These are phyloP conservation scores for Coemansia sp. DNA, from an alignment of 192 early-diverging fungal genomes.

Conservation along the genomic window DNA sequence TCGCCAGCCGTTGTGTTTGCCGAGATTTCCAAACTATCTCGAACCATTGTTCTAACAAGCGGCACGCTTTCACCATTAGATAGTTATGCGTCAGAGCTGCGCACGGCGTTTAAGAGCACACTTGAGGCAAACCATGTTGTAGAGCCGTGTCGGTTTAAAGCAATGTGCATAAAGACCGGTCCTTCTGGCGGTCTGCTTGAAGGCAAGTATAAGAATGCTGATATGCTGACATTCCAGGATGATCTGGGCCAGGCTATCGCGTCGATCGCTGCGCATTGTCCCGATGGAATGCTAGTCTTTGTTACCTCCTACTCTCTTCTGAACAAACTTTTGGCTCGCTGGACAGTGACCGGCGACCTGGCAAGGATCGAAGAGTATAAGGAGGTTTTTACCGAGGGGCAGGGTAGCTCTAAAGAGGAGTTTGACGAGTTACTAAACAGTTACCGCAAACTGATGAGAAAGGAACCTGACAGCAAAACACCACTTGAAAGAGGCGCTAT, in stretches of 20 bases:
- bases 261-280: constrained; percentile 34
- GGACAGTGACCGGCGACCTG: constrained; percentile 34
- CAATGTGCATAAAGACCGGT: constrained; percentile 57
- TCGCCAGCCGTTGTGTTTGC: constrained; percentile 40
- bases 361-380: constrained; percentile 30
- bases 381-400: constrained; percentile 46
- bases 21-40: constrained; percentile 43
- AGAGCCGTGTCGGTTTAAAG: constrained; percentile 58
- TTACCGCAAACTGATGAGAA: constrained; percentile 35
- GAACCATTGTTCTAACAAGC: constrained; percentile 63
- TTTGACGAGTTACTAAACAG: constrained; percentile 41
- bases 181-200: constrained; percentile 43
- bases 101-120: constrained; percentile 52
- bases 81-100: constrained; percentile 60
- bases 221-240: constrained; percentile 57
- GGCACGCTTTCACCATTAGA: constrained; percentile 68
- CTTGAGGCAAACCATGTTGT: constrained; percentile 73
- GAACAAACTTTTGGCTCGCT: constrained; percentile 46
- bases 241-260: constrained; percentile 54
- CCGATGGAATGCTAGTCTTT: constrained; percentile 55
- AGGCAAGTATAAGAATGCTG: constrained; percentile 46
- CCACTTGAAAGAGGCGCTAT: constrained; percentile 24
- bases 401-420: constrained; percentile 34
- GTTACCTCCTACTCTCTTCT: constrained; percentile 50
- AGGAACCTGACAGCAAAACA: constrained; percentile 5